Evolutionary conservation across 371 early-diverging fungal species (phyloP).

Genomic region (Lichtheimia corymbifera): DNA sequence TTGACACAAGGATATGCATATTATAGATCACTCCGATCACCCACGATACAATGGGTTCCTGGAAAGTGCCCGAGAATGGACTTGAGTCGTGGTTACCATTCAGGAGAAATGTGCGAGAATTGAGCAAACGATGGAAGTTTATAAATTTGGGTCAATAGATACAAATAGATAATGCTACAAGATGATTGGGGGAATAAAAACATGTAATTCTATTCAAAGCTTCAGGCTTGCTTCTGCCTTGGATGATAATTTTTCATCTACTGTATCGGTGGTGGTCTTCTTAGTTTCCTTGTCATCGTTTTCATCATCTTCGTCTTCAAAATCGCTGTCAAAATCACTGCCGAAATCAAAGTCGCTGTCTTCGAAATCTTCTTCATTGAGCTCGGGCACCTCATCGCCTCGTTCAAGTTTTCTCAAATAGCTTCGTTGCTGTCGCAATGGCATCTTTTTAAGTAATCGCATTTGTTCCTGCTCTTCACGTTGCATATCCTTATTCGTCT

Average conservation of each 20-base stretch:
- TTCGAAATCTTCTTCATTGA: slow-evolving; percentile 36
- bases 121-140: slow-evolving; percentile 1
- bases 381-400: slow-evolving; percentile 55
- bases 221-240: slow-evolving; percentile 9
- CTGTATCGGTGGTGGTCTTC: slow-evolving; percentile 22
- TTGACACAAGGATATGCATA: too few species aligned
- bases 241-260: slow-evolving; percentile 17
- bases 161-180: slow-evolving; percentile 2
- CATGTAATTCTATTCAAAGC: slow-evolving; percentile 4
- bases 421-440: slow-evolving; percentile 86
- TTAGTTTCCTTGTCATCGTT: slow-evolving; percentile 10
- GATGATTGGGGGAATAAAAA: slow-evolving; percentile 3
- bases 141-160: slow-evolving; percentile 3
- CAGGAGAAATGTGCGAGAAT: too few species aligned
- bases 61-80: too few species aligned
- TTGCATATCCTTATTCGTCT: slow-evolving; percentile 56
- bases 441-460: slow-evolving; percentile 68
- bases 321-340: slow-evolving; percentile 42
- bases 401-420: slow-evolving; percentile 79
- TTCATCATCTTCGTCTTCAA: slow-evolving; percentile 32
- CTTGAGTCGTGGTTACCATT: too few species aligned
- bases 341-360: slow-evolving; percentile 49
- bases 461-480: slow-evolving; percentile 77
- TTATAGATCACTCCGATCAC: too few species aligned
- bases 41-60: too few species aligned